These are phyloP conservation scores for Chlorella vulgaris DNA, from an alignment of 139 green algal genomes.

Conservation along the genomic window DNA sequence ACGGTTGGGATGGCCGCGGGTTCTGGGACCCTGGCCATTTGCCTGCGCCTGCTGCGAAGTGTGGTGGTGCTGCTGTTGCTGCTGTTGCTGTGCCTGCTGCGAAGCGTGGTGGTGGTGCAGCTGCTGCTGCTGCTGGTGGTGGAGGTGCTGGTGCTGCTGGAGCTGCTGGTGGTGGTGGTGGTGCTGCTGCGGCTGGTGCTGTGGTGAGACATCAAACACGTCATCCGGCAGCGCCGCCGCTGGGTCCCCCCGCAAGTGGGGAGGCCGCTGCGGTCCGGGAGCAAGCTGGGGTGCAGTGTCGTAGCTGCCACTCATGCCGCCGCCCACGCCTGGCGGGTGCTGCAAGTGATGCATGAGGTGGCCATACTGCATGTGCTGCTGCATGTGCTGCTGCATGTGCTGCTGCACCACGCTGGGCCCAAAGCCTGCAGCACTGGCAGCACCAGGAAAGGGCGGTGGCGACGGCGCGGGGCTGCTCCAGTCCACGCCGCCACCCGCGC, in stretches of 20 bases:
- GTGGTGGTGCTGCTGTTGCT: not conserved
- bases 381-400: no score
- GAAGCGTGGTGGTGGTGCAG: not conserved
- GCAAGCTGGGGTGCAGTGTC: not conserved
- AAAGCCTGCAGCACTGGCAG: constrained; percentile 7
- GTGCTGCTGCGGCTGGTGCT: not conserved
- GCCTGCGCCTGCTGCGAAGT: not conserved
- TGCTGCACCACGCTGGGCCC: not conserved
- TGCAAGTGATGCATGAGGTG: not conserved
- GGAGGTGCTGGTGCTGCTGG: not conserved
- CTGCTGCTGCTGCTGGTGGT: not conserved
- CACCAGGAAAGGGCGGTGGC: not conserved
- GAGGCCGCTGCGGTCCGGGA: not conserved
- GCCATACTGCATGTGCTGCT: no score
- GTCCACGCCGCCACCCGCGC: constrained; percentile 7
- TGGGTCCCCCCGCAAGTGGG: not conserved
- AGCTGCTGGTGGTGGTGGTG: not conserved
- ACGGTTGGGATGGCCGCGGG: not conserved
- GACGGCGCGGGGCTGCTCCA: constrained; percentile 36
- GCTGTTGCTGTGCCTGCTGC: not conserved
- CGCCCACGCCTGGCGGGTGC: not conserved
- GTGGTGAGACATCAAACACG: constrained; percentile 20
- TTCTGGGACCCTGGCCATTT: not conserved
- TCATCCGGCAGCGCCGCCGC: constrained; percentile 29
- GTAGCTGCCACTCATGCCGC: not conserved